These are phyloP conservation scores for Phoma sp. DNA, from an alignment of 2,329 filamentous ascomycete genomes.

Conservation along the genomic window DNA sequence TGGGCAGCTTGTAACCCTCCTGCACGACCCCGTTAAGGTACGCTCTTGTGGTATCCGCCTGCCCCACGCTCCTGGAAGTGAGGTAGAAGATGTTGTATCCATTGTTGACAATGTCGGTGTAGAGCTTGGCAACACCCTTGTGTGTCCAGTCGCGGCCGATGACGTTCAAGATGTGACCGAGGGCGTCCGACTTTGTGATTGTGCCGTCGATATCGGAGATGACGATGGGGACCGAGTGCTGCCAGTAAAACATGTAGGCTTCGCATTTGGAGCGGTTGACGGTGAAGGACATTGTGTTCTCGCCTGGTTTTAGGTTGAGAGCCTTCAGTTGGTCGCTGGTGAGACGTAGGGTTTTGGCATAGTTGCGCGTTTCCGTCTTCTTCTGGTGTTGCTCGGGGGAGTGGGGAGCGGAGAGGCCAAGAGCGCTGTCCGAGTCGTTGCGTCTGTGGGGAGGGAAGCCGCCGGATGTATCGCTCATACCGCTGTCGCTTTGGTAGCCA, in stretches of 20 bases:
- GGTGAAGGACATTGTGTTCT: conserved; percentile 93
- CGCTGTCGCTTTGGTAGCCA: conserved; percentile 91
- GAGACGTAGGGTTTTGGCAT: conserved; percentile 92
- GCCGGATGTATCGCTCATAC: conserved; percentile 64
- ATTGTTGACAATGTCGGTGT: conserved; percentile 92
- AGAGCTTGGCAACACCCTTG: conserved; percentile 93
- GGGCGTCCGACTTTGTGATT: conserved; percentile 94
- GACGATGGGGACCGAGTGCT: conserved; percentile 87
- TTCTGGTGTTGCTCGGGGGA: conserved; percentile 55
- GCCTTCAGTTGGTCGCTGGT: conserved; percentile 95
- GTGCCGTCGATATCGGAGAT: conserved; percentile 99
- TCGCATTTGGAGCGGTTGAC: conserved; percentile 93
- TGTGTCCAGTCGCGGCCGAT: conserved; percentile 99
- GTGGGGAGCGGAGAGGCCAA: conserved; percentile 66
- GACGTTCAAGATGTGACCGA: conserved; percentile 94
- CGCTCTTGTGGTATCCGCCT: conserved; percentile 85
- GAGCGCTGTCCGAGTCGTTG: conserved; percentile 73
- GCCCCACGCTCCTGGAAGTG: conserved; percentile 90
- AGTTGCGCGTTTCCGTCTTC: conserved; percentile 77
- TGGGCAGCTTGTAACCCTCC: conserved; percentile 83
- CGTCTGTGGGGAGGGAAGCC: conserved; percentile 63
- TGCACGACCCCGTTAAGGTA: conserved; percentile 91
- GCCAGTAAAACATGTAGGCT: conserved; percentile 94
- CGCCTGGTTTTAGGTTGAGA: conserved; percentile 79
- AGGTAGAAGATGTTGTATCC: conserved; percentile 99